These are phyloP conservation scores for Hirsutella minnesotensis DNA, from an alignment of 2,329 filamentous ascomycete species.

Conservation along the genomic window DNA sequence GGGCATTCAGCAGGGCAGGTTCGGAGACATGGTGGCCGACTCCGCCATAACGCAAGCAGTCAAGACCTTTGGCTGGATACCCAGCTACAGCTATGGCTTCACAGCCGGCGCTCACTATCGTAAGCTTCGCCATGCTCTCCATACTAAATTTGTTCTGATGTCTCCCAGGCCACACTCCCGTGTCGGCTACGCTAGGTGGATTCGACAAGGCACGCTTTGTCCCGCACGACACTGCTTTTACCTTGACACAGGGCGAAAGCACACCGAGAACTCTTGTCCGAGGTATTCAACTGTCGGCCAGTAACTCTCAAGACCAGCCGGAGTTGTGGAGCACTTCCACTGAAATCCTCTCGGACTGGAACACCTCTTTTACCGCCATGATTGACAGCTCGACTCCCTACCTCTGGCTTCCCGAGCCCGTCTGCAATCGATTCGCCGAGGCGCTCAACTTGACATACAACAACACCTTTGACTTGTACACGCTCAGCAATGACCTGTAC, in stretches of 20 bases:
- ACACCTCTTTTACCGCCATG: conserved; percentile 35
- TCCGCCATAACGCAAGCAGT: conserved; percentile 45
- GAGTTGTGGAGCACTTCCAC: conserved; percentile 27
- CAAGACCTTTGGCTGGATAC: conserved; percentile 46
- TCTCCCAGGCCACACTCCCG: conserved; percentile 25
- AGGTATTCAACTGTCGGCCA: conserved; percentile 33
- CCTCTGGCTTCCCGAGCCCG: conserved; percentile 46
- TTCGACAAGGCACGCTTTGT: conserved; percentile 54
- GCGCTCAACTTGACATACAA: conserved; percentile 56
- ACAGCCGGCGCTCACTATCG: conserved; percentile 66
- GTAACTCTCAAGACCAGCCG: conserved; percentile 15
- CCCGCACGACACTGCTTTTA: conserved; percentile 48
- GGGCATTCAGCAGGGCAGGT: conserved; percentile 41
- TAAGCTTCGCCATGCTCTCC: conserved; percentile 21
- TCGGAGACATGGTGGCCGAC: conserved; percentile 35
- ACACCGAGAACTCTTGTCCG: conserved; percentile 49
- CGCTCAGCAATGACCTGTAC: conserved; percentile 47
- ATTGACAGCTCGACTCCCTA: conserved; percentile 55
- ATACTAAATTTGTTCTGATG: conserved; percentile 4
- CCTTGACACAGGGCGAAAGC: conserved; percentile 39
- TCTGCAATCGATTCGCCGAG: conserved; percentile 53
- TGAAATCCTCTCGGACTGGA: conserved; percentile 29
- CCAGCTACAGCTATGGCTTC: conserved; percentile 64
- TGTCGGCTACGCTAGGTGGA: conserved; percentile 56
- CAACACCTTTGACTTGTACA: conserved; percentile 50